phyloP scores from a whole-genome alignment of 345 rosid genomes.

The Arabis alpina region DNA sequence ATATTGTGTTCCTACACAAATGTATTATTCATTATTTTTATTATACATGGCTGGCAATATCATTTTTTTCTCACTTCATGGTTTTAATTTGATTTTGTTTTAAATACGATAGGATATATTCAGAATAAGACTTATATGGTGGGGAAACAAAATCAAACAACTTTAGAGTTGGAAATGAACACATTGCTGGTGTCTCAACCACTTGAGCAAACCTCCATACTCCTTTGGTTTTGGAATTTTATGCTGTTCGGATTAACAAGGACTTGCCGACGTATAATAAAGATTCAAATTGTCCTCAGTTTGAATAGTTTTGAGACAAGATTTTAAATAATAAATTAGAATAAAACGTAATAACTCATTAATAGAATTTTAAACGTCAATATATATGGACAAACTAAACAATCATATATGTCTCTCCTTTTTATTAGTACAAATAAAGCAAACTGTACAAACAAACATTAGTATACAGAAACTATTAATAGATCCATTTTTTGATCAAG shows the following conservation, averaged over 20 bases:
- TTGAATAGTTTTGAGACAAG: neutral
- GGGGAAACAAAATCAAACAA: neutral
- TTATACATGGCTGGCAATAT: neutral
- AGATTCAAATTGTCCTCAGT: neutral
- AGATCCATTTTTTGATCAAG: too few species aligned
- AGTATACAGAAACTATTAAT: too few species aligned
- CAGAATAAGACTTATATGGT: neutral
- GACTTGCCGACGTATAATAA: constrained; percentile 13
- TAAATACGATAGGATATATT: neutral
- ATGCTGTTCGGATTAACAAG: neutral
- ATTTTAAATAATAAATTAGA: neutral
- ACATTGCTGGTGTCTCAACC: constrained; percentile 21
- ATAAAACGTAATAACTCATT: neutral
- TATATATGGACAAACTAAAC: neutral
- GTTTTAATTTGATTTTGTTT: neutral
- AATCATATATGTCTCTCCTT: too few species aligned
- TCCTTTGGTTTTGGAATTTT: constrained; percentile 3
- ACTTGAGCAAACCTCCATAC: constrained; percentile 12
- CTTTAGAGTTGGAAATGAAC: constrained; percentile 5
- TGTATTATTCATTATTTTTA: too few species aligned
- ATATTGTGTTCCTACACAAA: too few species aligned
- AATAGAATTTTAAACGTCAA: neutral
- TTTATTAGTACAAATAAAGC: too few species aligned
- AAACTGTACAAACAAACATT: too few species aligned
- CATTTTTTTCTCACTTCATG: neutral